A percentile compares a stretch with the other conserved stretches of the same genome.
These are phyloP conservation scores for Colletotrichum neosansevieriae DNA, from an alignment of 2,329 filamentous ascomycete species.

Conservation along the genomic window DNA sequence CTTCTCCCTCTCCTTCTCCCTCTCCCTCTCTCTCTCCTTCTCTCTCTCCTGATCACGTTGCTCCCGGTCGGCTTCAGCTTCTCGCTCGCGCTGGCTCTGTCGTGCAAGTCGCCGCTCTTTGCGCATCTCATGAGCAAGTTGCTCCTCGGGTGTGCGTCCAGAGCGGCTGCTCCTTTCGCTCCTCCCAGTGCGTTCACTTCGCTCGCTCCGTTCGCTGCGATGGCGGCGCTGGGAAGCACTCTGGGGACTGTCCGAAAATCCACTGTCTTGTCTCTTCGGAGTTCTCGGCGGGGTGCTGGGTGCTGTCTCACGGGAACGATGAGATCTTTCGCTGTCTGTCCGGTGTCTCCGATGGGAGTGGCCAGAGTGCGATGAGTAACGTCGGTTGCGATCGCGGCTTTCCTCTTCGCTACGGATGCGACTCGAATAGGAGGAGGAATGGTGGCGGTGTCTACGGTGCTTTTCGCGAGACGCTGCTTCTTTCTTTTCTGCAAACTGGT, in stretches of 20 bases:
- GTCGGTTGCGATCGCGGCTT: slow-evolving; percentile 46
- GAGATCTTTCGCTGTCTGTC: slow-evolving; percentile 52
- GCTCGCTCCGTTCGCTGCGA: slow-evolving; percentile 42
- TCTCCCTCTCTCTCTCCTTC: background rate
- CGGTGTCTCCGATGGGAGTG: slow-evolving; percentile 48
- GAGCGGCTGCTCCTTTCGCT: slow-evolving; percentile 31
- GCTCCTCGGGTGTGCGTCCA: slow-evolving; percentile 61
- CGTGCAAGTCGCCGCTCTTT: slow-evolving; percentile 56
- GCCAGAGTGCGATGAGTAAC: slow-evolving; percentile 42
- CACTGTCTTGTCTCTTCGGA: slow-evolving; percentile 61
- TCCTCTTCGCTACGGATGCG: slow-evolving; percentile 51
- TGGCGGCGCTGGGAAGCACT: slow-evolving; percentile 21
- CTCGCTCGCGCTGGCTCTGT: slow-evolving; percentile 36
- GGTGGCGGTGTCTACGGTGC: slow-evolving; percentile 56
- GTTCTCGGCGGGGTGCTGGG: slow-evolving; percentile 51
- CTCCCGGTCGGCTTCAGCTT: slow-evolving; percentile 34
- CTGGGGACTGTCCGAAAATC: slow-evolving; percentile 56
- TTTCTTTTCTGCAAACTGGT: slow-evolving; percentile 68
- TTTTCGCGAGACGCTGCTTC: slow-evolving; percentile 58
- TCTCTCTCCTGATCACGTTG: background rate
- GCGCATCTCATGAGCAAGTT: slow-evolving; percentile 62
- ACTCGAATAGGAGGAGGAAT: slow-evolving; percentile 47
- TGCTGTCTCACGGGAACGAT: slow-evolving; percentile 47
- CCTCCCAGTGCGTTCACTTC: slow-evolving; percentile 26
- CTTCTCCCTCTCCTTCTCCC: slow-evolving; percentile 26